phyloP scores from a whole-genome alignment of 1,284 basidiomycete genomes.

The Leccinum pallidistipes region DNA sequence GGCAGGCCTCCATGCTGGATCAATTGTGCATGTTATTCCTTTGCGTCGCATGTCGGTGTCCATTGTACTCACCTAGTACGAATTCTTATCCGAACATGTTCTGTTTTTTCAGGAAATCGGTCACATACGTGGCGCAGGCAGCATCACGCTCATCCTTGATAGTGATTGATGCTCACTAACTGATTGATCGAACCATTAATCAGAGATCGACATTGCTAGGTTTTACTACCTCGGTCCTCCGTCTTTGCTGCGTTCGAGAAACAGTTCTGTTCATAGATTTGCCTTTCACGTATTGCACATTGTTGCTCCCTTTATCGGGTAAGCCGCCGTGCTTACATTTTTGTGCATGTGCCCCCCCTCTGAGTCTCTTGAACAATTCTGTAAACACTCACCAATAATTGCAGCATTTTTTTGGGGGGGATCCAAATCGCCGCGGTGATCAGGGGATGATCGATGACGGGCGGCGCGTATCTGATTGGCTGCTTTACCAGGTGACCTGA shows the following conservation, averaged over 20 bases:
- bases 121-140: constrained; percentile 20
- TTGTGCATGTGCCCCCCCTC: background rate
- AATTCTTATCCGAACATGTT: too few species aligned
- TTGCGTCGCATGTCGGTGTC: too few species aligned
- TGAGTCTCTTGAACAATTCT: background rate
- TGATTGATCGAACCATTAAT: background rate
- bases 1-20: too few species aligned
- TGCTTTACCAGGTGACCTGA: too few species aligned
- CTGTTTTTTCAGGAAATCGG: constrained; percentile 13
- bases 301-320: background rate
- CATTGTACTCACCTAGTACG: too few species aligned
- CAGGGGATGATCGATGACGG: too few species aligned
- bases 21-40: background rate
- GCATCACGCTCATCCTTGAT: constrained; percentile 21
- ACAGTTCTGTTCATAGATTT: constrained; percentile 3
- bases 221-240: constrained; percentile 22
- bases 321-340: background rate
- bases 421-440: too few species aligned
- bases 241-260: constrained; percentile 22
- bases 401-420: too few species aligned
- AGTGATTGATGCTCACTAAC: constrained; percentile 1
- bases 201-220: constrained; percentile 15
- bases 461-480: too few species aligned
- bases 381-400: background rate
- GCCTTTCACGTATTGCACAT: background rate